Conservation (phyloP, 2,329 filamentous ascomycete genomes). For the Fragosphaeria purpurea region DNA sequence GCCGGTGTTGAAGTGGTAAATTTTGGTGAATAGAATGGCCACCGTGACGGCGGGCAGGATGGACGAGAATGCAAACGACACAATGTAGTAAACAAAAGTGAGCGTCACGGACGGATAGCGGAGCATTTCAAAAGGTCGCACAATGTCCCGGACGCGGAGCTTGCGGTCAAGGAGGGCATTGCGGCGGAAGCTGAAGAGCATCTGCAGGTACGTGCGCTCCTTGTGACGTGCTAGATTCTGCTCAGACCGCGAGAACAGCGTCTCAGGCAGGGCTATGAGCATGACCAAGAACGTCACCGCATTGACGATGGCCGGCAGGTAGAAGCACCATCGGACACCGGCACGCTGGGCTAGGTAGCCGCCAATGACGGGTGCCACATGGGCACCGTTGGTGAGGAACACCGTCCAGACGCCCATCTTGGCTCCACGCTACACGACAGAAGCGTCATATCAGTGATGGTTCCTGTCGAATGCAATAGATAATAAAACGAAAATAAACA, state of each 20-base stretch:
- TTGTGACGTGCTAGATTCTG: slow-evolving; percentile 3
- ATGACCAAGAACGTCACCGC: slow-evolving; percentile 3
- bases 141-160: neutral
- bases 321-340: slow-evolving; percentile 8
- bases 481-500: neutral
- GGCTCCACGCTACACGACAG: slow-evolving; percentile 1
- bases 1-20: slow-evolving; percentile 9
- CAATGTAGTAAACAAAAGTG: slow-evolving; percentile 7
- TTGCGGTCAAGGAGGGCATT: slow-evolving; percentile 8
- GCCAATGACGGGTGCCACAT: slow-evolving; percentile 7
- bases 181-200: slow-evolving; percentile 7
- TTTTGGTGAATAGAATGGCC: slow-evolving; percentile 8
- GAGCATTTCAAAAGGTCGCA: slow-evolving; percentile 7
- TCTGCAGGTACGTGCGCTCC: slow-evolving; percentile 7
- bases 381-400: slow-evolving; percentile 8
- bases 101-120: slow-evolving; percentile 4
- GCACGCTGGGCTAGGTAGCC: slow-evolving; percentile 7
- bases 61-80: slow-evolving; percentile 7
- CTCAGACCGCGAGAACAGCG: slow-evolving; percentile 6
- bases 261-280: slow-evolving; percentile 5
- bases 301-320: slow-evolving; percentile 6
- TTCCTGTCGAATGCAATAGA: no score
- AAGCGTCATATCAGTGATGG: neutral
- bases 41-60: slow-evolving; percentile 9
- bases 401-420: slow-evolving; percentile 11